Evolutionary conservation across 352 stramenopile species (phyloP).

Genomic region (Phytophthora pistaciae): DNA sequence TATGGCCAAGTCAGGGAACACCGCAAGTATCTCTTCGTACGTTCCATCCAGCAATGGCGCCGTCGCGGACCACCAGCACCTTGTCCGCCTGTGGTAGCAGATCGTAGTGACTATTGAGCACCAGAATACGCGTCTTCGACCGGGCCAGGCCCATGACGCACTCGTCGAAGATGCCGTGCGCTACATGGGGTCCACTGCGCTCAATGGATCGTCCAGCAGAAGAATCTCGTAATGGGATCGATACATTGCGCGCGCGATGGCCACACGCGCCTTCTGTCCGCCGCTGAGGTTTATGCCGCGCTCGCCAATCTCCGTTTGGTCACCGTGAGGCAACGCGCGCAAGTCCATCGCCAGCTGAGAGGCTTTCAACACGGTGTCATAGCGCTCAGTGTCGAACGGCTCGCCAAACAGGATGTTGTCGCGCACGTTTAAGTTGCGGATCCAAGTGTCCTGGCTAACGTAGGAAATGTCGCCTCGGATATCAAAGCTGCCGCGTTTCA

Average conservation of each 20-base stretch:
- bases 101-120: constrained; percentile 60
- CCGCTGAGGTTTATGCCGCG: constrained; percentile 94
- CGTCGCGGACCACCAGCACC: constrained; percentile 40
- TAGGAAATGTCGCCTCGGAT: constrained; percentile 63
- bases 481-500: constrained; percentile 13
- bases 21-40: constrained; percentile 22
- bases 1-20: constrained; percentile 20
- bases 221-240: constrained; percentile 88
- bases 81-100: constrained; percentile 33
- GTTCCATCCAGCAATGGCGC: constrained; percentile 33
- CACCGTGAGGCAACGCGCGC: constrained; percentile 78
- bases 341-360: constrained; percentile 89
- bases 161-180: constrained; percentile 43
- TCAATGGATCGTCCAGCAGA: constrained; percentile 91
- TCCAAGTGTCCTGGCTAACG: constrained; percentile 91
- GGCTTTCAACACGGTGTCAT: constrained; percentile 56
- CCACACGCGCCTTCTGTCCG: constrained; percentile 89
- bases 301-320: constrained; percentile 94
- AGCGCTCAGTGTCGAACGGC: constrained; percentile 22
- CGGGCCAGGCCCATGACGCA: constrained; percentile 34
- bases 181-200: constrained; percentile 42
- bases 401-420: constrained; percentile 60
- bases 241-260: constrained; percentile 93
- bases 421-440: constrained; percentile 86
- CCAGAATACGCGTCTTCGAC: constrained; percentile 76